Evolutionary conservation across 371 early-diverging fungal genomes (phyloP).

Genomic region (Rhizopus sp.): DNA sequence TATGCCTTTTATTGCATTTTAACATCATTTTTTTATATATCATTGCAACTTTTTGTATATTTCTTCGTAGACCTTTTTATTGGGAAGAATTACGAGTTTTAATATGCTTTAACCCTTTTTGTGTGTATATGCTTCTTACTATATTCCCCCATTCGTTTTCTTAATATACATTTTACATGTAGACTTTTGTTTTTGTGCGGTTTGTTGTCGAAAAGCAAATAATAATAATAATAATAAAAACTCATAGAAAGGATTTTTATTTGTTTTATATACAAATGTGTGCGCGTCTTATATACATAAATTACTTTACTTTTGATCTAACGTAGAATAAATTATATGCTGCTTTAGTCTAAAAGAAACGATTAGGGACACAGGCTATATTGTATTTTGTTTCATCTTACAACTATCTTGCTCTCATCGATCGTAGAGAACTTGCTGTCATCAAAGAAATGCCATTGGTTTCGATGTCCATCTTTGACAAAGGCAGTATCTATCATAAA

Average conservation of each 20-base stretch:
- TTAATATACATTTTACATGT: neutral
- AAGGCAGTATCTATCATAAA: constrained; percentile 78
- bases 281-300: neutral
- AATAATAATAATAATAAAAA: too few species aligned
- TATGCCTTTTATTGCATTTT: constrained; percentile 4
- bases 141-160: neutral
- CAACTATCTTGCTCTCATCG: constrained; percentile 65
- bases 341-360: constrained; percentile 23
- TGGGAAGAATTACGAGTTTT: too few species aligned
- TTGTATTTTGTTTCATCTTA: constrained; percentile 31
- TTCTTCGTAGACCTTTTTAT: neutral
- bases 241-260: too few species aligned
- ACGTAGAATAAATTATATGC: constrained; percentile 42
- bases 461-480: constrained; percentile 75
- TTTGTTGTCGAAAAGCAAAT: too few species aligned
- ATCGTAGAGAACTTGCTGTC: constrained; percentile 82
- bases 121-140: constrained; percentile 6
- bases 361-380: constrained; percentile 25
- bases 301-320: constrained; percentile 29
- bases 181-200: too few species aligned
- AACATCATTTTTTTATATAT: neutral
- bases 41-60: neutral
- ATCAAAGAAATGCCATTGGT: constrained; percentile 93
- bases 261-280: neutral
- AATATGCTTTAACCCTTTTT: neutral